Base-by-base conservation (phyloP, 2,329 filamentous ascomycete species). In the Diplodia sapinea region DNA sequence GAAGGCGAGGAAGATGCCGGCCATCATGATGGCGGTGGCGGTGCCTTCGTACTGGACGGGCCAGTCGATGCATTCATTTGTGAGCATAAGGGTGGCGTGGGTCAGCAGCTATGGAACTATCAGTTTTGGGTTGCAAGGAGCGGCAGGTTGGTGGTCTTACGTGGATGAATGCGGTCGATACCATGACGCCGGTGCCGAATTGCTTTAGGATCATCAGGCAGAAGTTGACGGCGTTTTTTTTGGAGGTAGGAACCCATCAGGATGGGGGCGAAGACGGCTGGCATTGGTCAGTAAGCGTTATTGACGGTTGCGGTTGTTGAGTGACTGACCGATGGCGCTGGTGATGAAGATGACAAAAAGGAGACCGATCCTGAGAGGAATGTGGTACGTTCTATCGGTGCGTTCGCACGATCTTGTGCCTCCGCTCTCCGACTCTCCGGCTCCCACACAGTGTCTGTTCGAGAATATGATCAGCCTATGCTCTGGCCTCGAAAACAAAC, bases 81-180 rank as follows among this genome's bases (percentile, higher is more conserved):
- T 80, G 72, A 94, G 93, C 88, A 92, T 91, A 33, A 93, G 82
- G 8, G 83, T 79, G 0, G 91, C 90, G 70, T 94, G 90, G 0
- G 90, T 92, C 73, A 89, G 88, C 12, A 94, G 84, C 88, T 91
- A 70, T n/a, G 13, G 11, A 12, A 6, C 1, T 26, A 6, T 20
- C 15, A 62, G 57, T 23, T 15, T n/a, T n/a, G 62, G 17, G 11
- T 3, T 1, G 4, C 3, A 51, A 4, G 13, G 17, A 3, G 33
- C 17, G n/a, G 17, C 20, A 2, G 12, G 11, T 56, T 1, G 11
- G 11, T 23, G 11, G 5, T 11, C 62, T 74, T 74, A 89, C 86
- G 73, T 91, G 89, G 17, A 92, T 81, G 70, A 92, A 89, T 0
- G 89, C 89, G 0, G 90, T 92, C 0, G 89, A 87, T 50, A 92